Conservation (phyloP, 768 basidiomycete species). For the Pisolithus marmoratus region DNA sequence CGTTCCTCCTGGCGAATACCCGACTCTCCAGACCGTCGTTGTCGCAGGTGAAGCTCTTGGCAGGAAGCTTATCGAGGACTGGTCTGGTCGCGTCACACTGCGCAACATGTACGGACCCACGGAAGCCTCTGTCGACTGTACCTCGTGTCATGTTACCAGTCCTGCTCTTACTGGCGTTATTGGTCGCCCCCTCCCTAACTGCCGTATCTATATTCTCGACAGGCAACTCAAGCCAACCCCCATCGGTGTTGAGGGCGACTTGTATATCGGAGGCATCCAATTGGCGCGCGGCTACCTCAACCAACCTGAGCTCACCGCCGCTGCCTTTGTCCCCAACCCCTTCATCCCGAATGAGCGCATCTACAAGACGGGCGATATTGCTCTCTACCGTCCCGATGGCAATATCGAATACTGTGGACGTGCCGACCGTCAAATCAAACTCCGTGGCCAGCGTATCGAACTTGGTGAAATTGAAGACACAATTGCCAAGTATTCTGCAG, state of each 20-base stretch:
- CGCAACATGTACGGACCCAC: constrained; percentile 32
- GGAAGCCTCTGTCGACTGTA: constrained; percentile 26
- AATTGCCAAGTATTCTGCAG: constrained; percentile 18
- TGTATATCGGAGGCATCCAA: constrained; percentile 21
- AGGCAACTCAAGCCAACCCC: constrained; percentile 17
- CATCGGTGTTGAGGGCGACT: constrained; percentile 21
- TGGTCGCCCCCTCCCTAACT: constrained; percentile 27
- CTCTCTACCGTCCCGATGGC: constrained; percentile 22
- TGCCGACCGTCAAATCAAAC: constrained; percentile 29
- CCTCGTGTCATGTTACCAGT: constrained; percentile 18
- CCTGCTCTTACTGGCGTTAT: constrained; percentile 18
- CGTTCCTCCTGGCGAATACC: constrained; percentile 20
- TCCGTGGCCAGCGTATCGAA: constrained; percentile 30
- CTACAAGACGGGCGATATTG: constrained; percentile 28
- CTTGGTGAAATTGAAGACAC: constrained; percentile 29
- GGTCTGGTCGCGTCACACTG: constrained; percentile 19
- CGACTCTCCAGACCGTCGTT: constrained; percentile 23
- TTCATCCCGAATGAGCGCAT: constrained; percentile 25
- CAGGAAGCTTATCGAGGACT: constrained; percentile 16
- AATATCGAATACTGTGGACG: constrained; percentile 29
- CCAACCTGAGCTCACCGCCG: constrained; percentile 22
- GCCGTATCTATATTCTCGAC: constrained; percentile 16
- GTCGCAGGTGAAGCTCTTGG: constrained; percentile 18
- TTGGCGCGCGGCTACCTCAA: constrained; percentile 21
- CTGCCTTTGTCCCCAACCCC: constrained; percentile 25